Evolutionary conservation across 495 filamentous ascomycete species (phyloP).

Genomic region (Neurospora sp.): DNA sequence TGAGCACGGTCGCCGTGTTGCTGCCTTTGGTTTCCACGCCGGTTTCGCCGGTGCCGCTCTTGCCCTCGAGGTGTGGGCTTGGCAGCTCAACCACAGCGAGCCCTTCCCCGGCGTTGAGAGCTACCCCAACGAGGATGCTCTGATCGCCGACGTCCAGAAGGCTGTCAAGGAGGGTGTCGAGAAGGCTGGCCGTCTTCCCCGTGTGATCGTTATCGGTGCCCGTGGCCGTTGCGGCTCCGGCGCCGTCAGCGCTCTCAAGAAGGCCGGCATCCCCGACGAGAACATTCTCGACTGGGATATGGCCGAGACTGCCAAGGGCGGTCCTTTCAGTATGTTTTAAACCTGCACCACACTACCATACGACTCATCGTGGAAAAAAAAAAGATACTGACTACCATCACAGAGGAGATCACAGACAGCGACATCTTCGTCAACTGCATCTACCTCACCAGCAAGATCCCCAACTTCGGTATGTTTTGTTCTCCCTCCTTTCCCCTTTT

Average conservation of each 20-base stretch:
- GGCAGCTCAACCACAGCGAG: conserved; percentile 64
- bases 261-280: conserved; percentile 62
- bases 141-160: conserved; percentile 66
- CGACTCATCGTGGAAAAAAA: neutral
- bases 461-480: conserved; percentile 19
- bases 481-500: neutral
- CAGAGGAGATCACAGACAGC: conserved; percentile 65
- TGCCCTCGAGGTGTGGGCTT: conserved; percentile 80
- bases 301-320: conserved; percentile 72
- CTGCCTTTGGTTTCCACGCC: conserved; percentile 62
- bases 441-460: conserved; percentile 52
- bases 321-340: conserved; percentile 55
- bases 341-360: neutral
- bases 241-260: conserved; percentile 68
- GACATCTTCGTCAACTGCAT: conserved; percentile 91
- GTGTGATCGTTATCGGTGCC: conserved; percentile 53
- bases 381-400: neutral
- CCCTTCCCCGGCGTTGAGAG: conserved; percentile 57
- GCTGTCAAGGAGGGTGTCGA: conserved; percentile 63
- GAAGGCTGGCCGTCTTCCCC: conserved; percentile 43
- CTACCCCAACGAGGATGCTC: conserved; percentile 66
- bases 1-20: conserved; percentile 66
- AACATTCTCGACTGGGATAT: conserved; percentile 89
- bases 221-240: conserved; percentile 82
- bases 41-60: conserved; percentile 76